Evolutionary conservation across 352 stramenopile genomes (phyloP), one percentile per base, ranked within the genome.

Genomic region (Phytopythium oedochilum): DNA sequence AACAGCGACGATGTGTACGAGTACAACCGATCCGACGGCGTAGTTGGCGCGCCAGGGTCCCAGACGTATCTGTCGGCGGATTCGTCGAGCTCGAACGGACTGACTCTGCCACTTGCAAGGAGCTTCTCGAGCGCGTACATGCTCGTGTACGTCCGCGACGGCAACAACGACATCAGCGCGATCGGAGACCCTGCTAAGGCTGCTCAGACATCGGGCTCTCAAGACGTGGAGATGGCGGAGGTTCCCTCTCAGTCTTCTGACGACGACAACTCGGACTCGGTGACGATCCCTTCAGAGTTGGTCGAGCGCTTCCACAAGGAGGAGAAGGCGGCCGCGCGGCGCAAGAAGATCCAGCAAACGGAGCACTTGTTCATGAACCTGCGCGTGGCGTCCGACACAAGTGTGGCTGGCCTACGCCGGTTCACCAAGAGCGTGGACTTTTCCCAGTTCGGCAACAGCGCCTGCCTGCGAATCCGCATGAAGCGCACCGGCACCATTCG

Each of bases 41-140:
- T 42, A 32, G 25, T 29, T 48, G 50, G 52, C 18, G 61, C 32
- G 43, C 34, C 50, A 17, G 20, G 46, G 4, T 12, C 26, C 14
- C 25, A 47, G 35, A 38, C 50, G 4, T 48, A 59, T 46, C 38
- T 65, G 39, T 36, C 54, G 7, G 23, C 56, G 0, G 50, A 43
- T 3, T 59, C 66, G 12, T 42, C 44, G 26, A 35, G 53, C n/a
- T 60, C 62, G 2, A 78, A 64, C 39, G 82, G 63, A 26, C 57
- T 84, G 25, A 73, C 87, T 60, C 40, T 88, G 29, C 79, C 85
- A 34, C 59, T 91, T 15, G 66, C 58, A 12, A 66, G 71, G 8
- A 94, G 68, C 38, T 94, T 89, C 53, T 85, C 83, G 5, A 96
- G 86, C 35, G 86, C 86, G 5, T 96, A 96, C 55, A 96, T 96